Evolutionary conservation across 164 flowering plant species (phyloP), one percentile per base, ranked within the genome.

Genomic region (Platanus orientalis): DNA sequence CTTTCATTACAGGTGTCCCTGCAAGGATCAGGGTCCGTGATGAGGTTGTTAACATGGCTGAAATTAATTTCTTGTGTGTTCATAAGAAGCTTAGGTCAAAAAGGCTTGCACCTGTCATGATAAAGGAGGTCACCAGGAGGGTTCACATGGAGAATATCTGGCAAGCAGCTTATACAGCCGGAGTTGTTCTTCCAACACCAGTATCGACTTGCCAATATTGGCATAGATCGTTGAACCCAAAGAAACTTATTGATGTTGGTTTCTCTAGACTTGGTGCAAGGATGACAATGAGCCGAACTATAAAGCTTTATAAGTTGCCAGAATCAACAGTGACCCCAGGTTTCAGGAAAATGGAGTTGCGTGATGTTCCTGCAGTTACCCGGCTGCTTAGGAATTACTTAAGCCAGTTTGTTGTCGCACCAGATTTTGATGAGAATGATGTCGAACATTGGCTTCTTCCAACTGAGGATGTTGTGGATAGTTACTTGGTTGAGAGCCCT

Each of bases 201-300:
- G 70, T 82, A 7, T 28, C 83, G n/a, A 82, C 83, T 27, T 79
- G 85, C 40, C 85, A 81, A 32, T 81, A 79, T 59, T 81, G 83
- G 85, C 85, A 81, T 56, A 69, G 85, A 17, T 79, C 83, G 6
- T 70, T 81, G 67, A 81, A 79, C 42, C 85, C 85, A 0, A 81
- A 81, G 72, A 81, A 81, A 56, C 83, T 81, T 34, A 81, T 81
- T 49, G 83, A 81, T 65, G 81, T 79, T 54, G 85, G 85, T n/a
- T 82, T 82, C 69, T 82, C 85, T n/a, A 73, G 85, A 66, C 81
- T 82, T 55, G 85, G 86, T 21, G 77, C 86, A 19, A 56, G 82
- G 51, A 82, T 82, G 86, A 82, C 86, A 7, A 82, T 82, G 83
- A 82, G 86, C 71, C 70, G 86, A 7, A 82, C 86, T 0, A 80